phyloP scores from a whole-genome alignment of 768 basidiomycete genomes.

The Cantharellus cinnabarinus region DNA sequence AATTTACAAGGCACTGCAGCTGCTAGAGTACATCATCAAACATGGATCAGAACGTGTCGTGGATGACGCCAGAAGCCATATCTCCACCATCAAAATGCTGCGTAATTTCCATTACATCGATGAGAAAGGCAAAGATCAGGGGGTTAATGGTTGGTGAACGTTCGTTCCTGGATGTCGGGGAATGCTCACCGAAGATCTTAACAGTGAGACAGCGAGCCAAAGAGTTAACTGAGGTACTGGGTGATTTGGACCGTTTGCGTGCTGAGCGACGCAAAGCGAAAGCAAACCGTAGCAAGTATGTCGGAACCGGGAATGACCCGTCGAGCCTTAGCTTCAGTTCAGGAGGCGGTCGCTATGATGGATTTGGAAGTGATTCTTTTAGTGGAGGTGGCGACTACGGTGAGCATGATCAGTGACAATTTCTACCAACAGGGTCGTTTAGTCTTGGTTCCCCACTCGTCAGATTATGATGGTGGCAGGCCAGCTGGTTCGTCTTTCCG shows the following conservation, averaged over 20 bases:
- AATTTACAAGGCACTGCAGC: conserved; percentile 93
- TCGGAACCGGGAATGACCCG: conserved; percentile 60
- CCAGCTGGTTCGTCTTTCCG: conserved; percentile 31
- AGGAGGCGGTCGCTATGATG: conserved; percentile 40
- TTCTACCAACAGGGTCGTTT: neutral
- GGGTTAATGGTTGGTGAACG: conserved; percentile 59
- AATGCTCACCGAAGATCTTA: neutral
- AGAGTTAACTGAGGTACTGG: conserved; percentile 79
- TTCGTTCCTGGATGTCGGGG: neutral
- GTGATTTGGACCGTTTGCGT: conserved; percentile 81
- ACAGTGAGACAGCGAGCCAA: conserved; percentile 85
- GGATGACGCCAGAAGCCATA: conserved; percentile 86
- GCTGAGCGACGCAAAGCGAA: conserved; percentile 84
- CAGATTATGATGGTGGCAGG: conserved; percentile 22
- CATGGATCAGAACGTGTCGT: conserved; percentile 95
- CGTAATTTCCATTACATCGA: conserved; percentile 97
- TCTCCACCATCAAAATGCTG: conserved; percentile 93
- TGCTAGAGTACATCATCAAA: conserved; percentile 90
- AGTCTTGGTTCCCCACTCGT: conserved; percentile 16
- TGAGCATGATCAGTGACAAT: neutral
- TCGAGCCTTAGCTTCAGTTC: conserved; percentile 37
- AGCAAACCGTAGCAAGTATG: conserved; percentile 72
- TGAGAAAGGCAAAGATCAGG: conserved; percentile 96
- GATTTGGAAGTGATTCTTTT: conserved; percentile 38
- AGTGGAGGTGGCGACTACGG: neutral